A percentile compares a stretch with the other conserved stretches of the same genome.
phyloP scores from a whole-genome alignment of 257 asterid genomes.

The Solanum piurae region DNA sequence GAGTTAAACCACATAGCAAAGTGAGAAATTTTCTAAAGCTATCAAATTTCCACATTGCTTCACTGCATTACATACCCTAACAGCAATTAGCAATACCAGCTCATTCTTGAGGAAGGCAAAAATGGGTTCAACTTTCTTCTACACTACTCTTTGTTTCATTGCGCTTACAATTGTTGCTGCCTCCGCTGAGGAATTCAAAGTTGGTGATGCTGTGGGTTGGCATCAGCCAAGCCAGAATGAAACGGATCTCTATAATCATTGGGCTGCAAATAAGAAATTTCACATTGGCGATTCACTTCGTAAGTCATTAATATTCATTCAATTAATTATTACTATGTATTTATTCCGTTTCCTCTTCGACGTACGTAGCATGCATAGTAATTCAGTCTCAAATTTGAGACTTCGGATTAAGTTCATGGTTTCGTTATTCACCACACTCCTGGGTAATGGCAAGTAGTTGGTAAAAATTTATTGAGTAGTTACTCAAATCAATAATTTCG shows the following conservation, averaged over 20 bases:
- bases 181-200: constrained; percentile 51
- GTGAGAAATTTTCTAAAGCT: neutral
- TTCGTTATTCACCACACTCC: neutral
- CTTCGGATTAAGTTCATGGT: neutral
- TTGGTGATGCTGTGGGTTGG: constrained; percentile 57
- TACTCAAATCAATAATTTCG: neutral
- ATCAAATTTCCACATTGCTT: neutral
- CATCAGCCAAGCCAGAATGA: constrained; percentile 31
- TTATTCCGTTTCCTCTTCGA: neutral
- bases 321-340: neutral
- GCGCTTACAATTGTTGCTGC: constrained; percentile 10
- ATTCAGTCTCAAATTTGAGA: neutral
- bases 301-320: constrained; percentile 15
- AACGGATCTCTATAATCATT: constrained; percentile 32
- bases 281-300: constrained; percentile 63
- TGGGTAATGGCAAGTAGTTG: neutral
- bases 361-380: neutral
- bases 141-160: neutral
- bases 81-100: neutral
- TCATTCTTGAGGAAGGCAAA: neutral
- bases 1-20: neutral
- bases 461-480: neutral
- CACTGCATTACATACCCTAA: neutral
- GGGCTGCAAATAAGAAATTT: constrained; percentile 43
- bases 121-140: constrained; percentile 14